phyloP scores from a whole-genome alignment of 140 eudicot genomes.

The Bidens hawaiensis region DNA sequence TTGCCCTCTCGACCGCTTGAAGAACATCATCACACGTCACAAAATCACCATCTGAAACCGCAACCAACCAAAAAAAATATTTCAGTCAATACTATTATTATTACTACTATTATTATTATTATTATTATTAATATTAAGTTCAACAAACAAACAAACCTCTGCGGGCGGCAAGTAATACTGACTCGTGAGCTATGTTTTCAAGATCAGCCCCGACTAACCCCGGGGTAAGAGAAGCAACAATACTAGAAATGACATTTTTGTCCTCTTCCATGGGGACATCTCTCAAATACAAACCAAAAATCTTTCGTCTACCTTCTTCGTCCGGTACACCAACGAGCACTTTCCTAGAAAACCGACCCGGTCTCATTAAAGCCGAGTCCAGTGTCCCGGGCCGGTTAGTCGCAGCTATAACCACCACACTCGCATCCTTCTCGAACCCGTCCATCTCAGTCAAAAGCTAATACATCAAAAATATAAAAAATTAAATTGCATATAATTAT shows the following conservation, averaged over 20 bases:
- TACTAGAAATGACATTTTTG: constrained; percentile 23
- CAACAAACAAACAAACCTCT: constrained; percentile 22
- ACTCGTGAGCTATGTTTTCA: constrained; percentile 37
- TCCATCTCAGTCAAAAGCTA: constrained; percentile 42
- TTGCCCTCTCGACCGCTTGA: constrained; percentile 32
- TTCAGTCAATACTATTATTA: neutral
- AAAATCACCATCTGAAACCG: constrained; percentile 30
- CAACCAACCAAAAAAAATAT: constrained; percentile 6
- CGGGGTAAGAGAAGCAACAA: constrained; percentile 34
- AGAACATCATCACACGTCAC: constrained; percentile 32
- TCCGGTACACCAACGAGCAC: constrained; percentile 44
- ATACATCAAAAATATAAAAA: neutral
- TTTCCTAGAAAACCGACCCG: constrained; percentile 42
- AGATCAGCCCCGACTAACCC: constrained; percentile 46
- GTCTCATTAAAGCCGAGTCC: constrained; percentile 39
- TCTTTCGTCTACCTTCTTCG: constrained; percentile 47
- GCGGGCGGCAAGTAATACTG: constrained; percentile 42
- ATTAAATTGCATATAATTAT: neutral
- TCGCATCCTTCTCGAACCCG: constrained; percentile 41
- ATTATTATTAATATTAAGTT: neutral
- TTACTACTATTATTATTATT: neutral
- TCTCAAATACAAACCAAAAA: constrained; percentile 24
- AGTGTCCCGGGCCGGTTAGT: constrained; percentile 40
- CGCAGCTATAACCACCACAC: constrained; percentile 42
- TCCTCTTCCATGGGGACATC: constrained; percentile 35